A percentile compares a stretch with the other conserved stretches of the same genome.
These are phyloP conservation scores for Eucalyptus leucophloia DNA, from an alignment of 345 rosid genomes.

Conservation along the genomic window DNA sequence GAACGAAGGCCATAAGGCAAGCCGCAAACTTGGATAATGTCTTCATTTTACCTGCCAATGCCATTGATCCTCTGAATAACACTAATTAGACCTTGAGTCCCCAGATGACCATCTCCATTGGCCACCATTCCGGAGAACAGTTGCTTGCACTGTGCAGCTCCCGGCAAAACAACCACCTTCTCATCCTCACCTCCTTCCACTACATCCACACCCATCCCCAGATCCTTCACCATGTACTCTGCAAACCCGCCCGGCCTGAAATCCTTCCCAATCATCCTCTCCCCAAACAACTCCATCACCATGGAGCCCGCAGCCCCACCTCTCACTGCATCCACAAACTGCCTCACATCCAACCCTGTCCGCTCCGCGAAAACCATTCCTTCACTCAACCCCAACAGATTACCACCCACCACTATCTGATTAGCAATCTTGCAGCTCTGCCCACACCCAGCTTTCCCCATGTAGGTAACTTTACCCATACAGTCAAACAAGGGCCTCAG, in stretches of 20 bases:
- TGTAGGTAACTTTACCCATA: conserved; percentile 45
- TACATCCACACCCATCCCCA: conserved; percentile 63
- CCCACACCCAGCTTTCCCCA: conserved; percentile 73
- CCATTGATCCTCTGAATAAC: conserved; percentile 70
- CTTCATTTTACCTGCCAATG: not conserved
- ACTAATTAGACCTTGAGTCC: conserved; percentile 62
- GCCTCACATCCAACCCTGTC: conserved; percentile 47
- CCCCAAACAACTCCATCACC: conserved; percentile 67
- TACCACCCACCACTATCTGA: conserved; percentile 63
- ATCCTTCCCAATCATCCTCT: conserved; percentile 50
- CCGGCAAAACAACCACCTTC: conserved; percentile 35
- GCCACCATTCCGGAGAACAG: conserved; percentile 75
- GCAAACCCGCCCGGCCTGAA: conserved; percentile 61
- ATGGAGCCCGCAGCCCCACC: conserved; percentile 59
- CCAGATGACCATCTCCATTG: conserved; percentile 62
- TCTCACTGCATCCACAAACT: conserved; percentile 30
- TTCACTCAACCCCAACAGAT: conserved; percentile 65
- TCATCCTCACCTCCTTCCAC: conserved; percentile 31
- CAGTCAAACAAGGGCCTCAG: conserved; percentile 37
- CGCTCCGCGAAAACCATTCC: conserved; percentile 59
- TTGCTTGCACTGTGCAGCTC: conserved; percentile 71
- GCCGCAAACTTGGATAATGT: not conserved
- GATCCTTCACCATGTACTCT: conserved; percentile 80
- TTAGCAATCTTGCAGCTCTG: conserved; percentile 77
- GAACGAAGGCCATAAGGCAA: not conserved